Conservation (phyloP, 2,329 filamentous ascomycete genomes). For the Achaetomium macrosporum region DNA sequence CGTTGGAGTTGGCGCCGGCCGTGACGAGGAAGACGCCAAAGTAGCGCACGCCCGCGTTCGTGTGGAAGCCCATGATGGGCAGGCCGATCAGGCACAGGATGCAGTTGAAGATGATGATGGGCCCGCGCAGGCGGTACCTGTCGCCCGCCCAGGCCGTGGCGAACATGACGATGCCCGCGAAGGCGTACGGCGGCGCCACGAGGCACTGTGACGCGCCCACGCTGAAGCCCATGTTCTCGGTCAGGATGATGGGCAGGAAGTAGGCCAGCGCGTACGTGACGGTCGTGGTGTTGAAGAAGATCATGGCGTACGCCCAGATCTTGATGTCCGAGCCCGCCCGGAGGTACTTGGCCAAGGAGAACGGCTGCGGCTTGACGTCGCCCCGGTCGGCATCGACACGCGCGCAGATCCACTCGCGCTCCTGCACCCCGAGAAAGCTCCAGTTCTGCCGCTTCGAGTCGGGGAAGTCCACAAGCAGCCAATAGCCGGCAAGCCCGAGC, state of each 20-base stretch:
- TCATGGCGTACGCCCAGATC: conserved; percentile 56
- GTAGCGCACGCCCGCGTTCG: conserved; percentile 54
- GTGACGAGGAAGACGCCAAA: conserved; percentile 72
- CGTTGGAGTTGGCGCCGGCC: conserved; percentile 70
- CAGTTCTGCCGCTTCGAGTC: conserved; percentile 47
- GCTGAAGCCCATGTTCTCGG: conserved; percentile 55
- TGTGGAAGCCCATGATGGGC: conserved; percentile 64
- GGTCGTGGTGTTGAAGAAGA: conserved; percentile 63
- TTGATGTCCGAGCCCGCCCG: conserved; percentile 45
- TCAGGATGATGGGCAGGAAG: conserved; percentile 72
- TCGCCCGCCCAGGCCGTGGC: conserved; percentile 58
- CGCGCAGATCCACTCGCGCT: conserved; percentile 46
- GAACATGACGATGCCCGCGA: conserved; percentile 60
- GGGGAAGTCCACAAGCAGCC: conserved; percentile 59
- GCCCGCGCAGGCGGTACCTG: conserved; percentile 59
- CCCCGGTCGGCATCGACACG: conserved; percentile 53
- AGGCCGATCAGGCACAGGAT: conserved; percentile 62
- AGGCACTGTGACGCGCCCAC: conserved; percentile 63
- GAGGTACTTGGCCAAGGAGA: conserved; percentile 44
- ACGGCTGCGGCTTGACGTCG: conserved; percentile 49
- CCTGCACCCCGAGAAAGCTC: conserved; percentile 47
- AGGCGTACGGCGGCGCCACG: conserved; percentile 61
- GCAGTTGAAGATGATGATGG: conserved; percentile 61
- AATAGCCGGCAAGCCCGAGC: conserved; percentile 46
- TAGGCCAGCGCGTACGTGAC: conserved; percentile 71